phyloP scores from a whole-genome alignment of 2,329 filamentous ascomycete species.

The Alternaria burnsii region DNA sequence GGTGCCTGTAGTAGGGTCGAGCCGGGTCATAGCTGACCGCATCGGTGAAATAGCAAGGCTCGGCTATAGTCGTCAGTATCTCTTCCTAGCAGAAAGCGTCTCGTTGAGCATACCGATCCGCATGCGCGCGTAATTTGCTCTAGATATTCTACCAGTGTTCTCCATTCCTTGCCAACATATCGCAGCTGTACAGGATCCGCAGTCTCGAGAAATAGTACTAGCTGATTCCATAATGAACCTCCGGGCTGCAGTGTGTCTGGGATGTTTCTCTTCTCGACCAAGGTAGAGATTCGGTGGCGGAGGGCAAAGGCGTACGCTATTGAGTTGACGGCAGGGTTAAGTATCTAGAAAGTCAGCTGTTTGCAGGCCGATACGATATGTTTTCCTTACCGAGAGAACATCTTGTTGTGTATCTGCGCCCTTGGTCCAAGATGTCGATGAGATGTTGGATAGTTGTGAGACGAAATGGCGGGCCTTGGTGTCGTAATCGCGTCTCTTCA shows the following conservation, averaged over 20 bases:
- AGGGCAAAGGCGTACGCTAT: slow-evolving; percentile 67
- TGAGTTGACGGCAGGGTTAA: slow-evolving; percentile 67
- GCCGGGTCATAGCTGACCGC: slow-evolving; percentile 65
- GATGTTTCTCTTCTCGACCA: slow-evolving; percentile 48
- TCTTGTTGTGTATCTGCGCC: slow-evolving; percentile 51
- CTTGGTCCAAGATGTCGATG: slow-evolving; percentile 45
- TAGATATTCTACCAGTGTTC: slow-evolving; percentile 54
- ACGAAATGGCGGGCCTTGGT: slow-evolving; percentile 46
- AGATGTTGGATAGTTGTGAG: slow-evolving; percentile 45
- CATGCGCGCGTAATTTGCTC: slow-evolving; percentile 43
- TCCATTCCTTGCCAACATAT: slow-evolving; percentile 61
- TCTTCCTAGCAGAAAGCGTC: neutral
- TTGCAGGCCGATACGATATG: neutral
- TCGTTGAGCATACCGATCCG: slow-evolving; percentile 40
- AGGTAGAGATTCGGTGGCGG: slow-evolving; percentile 56
- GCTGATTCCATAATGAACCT: slow-evolving; percentile 59
- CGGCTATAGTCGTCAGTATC: slow-evolving; percentile 35
- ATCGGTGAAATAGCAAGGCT: slow-evolving; percentile 51
- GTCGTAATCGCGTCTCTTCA: slow-evolving; percentile 52
- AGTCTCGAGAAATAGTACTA: slow-evolving; percentile 56
- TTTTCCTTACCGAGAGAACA: slow-evolving; percentile 48
- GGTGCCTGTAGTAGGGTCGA: slow-evolving; percentile 72
- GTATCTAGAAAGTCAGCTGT: slow-evolving; percentile 43
- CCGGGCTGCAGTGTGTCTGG: slow-evolving; percentile 55
- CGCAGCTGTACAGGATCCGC: slow-evolving; percentile 65